These are phyloP conservation scores for Lizonia empirigonia DNA, from an alignment of 2,329 filamentous ascomycete genomes.

Conservation along the genomic window DNA sequence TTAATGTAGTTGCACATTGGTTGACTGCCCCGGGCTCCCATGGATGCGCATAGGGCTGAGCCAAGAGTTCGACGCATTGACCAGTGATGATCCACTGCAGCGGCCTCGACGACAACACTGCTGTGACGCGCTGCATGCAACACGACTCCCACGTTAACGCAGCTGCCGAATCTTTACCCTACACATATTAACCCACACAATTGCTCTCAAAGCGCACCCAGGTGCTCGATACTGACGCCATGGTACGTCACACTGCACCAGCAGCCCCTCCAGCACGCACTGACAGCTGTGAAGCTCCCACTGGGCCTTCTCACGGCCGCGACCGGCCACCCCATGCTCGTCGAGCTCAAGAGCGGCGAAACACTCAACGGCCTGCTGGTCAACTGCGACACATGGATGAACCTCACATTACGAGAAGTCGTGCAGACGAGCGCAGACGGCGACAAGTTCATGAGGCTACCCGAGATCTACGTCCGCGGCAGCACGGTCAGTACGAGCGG, in stretches of 20 bases:
- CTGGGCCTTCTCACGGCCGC: conserved; percentile 88
- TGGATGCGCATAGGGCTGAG: conserved; percentile 2
- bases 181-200: too few species aligned
- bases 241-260: conserved; percentile 30
- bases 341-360: conserved; percentile 96
- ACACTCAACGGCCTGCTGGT: conserved; percentile 95
- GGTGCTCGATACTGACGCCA: conserved; percentile 10
- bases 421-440: conserved; percentile 95
- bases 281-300: conserved; percentile 57
- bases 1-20: background rate
- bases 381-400: conserved; percentile 99
- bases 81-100: conserved; percentile 19
- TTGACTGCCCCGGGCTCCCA: background rate
- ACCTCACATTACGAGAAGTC: conserved; percentile 94
- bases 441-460: conserved; percentile 88
- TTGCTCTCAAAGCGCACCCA: background rate
- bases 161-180: background rate
- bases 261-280: conserved; percentile 5
- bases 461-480: conserved; percentile 94
- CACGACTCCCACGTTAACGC: background rate
- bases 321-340: conserved; percentile 96
- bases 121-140: background rate
- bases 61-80: conserved; percentile 15
- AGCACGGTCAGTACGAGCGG: conserved; percentile 78
- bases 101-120: conserved; percentile 7